A percentile compares a stretch with the other conserved stretches of the same genome.
These are phyloP conservation scores for Ogataea corticis DNA, from an alignment of 805 yeast species.

Conservation along the genomic window DNA sequence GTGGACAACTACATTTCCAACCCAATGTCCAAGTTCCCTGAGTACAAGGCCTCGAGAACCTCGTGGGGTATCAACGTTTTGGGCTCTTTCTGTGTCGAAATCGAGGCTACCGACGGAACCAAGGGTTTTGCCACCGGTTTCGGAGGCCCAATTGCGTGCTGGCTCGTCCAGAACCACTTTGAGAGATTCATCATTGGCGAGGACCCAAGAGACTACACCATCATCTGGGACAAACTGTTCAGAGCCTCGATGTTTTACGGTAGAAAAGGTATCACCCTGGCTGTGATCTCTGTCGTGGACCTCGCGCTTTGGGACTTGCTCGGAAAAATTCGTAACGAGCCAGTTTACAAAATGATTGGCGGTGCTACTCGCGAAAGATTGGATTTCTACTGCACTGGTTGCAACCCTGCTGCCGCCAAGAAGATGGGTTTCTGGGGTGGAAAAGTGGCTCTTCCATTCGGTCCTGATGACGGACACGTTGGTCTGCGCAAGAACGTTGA, in stretches of 20 bases:
- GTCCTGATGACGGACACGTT: conserved; percentile 51
- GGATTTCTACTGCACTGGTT: conserved; percentile 51
- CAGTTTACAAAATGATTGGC: conserved; percentile 53
- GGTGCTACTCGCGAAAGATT: conserved; percentile 48
- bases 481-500: conserved; percentile 48
- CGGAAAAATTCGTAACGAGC: conserved; percentile 51
- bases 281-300: conserved; percentile 48
- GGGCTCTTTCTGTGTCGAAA: conserved; percentile 50
- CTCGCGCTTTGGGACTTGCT: conserved; percentile 52
- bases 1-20: conserved; percentile 47
- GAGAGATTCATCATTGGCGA: conserved; percentile 45
- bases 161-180: conserved; percentile 48
- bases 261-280: conserved; percentile 49
- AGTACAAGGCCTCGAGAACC: conserved; percentile 45
- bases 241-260: conserved; percentile 53
- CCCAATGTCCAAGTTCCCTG: conserved; percentile 50
- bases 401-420: conserved; percentile 49
- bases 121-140: conserved; percentile 53
- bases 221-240: conserved; percentile 50
- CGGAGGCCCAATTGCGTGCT: conserved; percentile 53
- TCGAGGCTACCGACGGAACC: conserved; percentile 49
- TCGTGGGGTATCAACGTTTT: conserved; percentile 53
- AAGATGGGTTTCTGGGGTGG: conserved; percentile 55
- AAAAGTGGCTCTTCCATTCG: conserved; percentile 50
- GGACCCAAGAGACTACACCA: conserved; percentile 48